A percentile compares a stretch with the other conserved stretches of the same genome.
phyloP scores from a whole-genome alignment of 331 rosid species.

The Spiraea crenata region DNA sequence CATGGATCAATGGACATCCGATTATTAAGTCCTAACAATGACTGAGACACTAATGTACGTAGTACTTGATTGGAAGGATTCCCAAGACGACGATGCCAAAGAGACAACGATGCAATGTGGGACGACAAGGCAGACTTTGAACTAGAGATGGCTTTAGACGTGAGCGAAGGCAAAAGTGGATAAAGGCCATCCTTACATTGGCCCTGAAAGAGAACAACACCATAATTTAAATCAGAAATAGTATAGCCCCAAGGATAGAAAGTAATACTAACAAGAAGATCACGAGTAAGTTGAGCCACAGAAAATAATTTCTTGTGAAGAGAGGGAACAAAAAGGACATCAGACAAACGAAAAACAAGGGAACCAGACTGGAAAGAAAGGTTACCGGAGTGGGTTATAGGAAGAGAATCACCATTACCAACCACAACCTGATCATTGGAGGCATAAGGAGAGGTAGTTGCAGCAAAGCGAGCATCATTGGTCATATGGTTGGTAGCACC shows the following conservation, averaged over 20 bases:
- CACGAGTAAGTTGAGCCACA: not conserved
- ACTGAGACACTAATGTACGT: not conserved
- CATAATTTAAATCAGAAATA: not conserved
- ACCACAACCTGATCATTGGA: not conserved
- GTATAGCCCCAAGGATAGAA: not conserved
- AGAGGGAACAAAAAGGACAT: not conserved
- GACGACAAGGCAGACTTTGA: not conserved
- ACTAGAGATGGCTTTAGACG: not conserved
- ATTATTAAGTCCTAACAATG: not conserved
- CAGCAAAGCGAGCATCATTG: not conserved
- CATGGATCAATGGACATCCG: not conserved
- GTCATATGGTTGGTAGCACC: not conserved
- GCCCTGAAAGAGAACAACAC: not conserved
- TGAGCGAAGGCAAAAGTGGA: not conserved
- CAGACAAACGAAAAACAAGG: too few relatives aligned
- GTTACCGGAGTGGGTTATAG: not conserved
- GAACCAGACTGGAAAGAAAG: too few relatives aligned
- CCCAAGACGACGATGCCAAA: not conserved
- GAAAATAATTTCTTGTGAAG: not conserved
- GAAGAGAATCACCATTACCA: not conserved
- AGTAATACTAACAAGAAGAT: not conserved
- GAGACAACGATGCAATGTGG: not conserved
- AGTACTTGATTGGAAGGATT: not conserved
- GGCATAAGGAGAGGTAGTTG: not conserved
- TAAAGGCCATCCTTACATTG: not conserved